Evolutionary conservation across 1,139 yeast genomes (phyloP), one percentile per base, ranked within the genome.

Genomic region (Yamadazyma mexicana): DNA sequence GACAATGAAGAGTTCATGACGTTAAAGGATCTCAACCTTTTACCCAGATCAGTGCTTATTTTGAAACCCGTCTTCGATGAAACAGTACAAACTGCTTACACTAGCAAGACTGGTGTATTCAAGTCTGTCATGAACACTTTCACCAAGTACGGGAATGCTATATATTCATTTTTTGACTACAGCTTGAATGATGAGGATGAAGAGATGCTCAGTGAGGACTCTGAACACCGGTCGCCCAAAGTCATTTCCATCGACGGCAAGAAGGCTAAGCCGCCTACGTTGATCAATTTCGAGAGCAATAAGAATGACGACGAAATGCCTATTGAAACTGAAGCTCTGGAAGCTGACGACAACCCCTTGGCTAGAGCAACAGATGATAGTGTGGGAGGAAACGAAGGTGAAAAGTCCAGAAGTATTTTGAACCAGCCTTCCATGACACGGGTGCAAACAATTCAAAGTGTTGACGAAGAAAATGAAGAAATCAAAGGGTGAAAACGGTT

Each of bases 21-120:
- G 3, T 63, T 85, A 33, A 54, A 51, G 17, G 70, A 65, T 4
- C 63, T 85, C 36, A 77, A 72, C 7, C 63, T 85, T 40, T 62
- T 73, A 11, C 92, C 94, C 1, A 66, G 91, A 38, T 79, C 88
- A 11, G 86, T 83, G 0, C 59, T 85, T 34, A 77, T 82, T 28
- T 64, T 85, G 45, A 81, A 81, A 51, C 87, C 87, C 31, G 56
- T 66, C 8, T 71, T 60, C 44, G 63, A 58, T 33, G 67, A 63
- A 11, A 42, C 30, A 6, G 57, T 45, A 4, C 38, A 54, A 7
- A 43, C 39, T n/a, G 42, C 53, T 2, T 47, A 51, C 33, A 54
- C 58, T 1, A 38, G 51, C 14, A 44, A 40, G 8, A 39, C 35
- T 2, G 56, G 62, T 3, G 20, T 58, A 5, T 25, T 61, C 5